A percentile compares a stretch with the other conserved stretches of the same genome.
These are phyloP conservation scores for Leptographium radiaticola DNA, from an alignment of 2,329 filamentous ascomycete genomes.

Conservation along the genomic window DNA sequence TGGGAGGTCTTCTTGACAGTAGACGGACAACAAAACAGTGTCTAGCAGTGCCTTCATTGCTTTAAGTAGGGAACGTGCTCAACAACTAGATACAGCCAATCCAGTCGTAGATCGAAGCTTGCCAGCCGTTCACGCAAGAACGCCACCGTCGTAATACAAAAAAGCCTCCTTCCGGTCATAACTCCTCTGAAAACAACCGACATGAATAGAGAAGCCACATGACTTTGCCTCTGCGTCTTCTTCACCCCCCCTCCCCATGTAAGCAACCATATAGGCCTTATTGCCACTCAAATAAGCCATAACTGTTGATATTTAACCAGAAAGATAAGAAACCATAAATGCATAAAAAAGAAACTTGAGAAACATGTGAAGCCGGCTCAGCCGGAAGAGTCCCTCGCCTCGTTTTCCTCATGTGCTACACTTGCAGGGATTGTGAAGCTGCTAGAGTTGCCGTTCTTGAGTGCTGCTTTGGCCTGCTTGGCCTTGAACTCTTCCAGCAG, in stretches of 20 bases:
- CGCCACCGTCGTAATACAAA: not conserved
- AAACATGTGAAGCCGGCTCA: not conserved
- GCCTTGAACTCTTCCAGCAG: conserved; percentile 36
- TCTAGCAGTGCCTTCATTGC: too few species aligned
- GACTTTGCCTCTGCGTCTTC: too few species aligned
- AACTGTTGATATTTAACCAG: too few species aligned
- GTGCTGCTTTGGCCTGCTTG: conserved; percentile 8
- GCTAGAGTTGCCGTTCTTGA: conserved; percentile 4
- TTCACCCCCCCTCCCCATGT: too few species aligned
- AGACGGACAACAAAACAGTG: too few species aligned
- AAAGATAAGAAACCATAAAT: too few species aligned
- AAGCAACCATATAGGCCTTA: too few species aligned
- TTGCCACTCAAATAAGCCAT: too few species aligned
- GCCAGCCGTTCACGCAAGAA: not conserved
- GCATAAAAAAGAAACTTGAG: not conserved
- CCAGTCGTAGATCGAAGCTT: too few species aligned
- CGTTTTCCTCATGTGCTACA: conserved; percentile 13
- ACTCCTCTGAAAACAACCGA: not conserved
- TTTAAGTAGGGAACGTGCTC: too few species aligned
- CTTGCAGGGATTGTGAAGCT: conserved; percentile 18
- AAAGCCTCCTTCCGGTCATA: not conserved
- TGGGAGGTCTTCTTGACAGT: too few species aligned
- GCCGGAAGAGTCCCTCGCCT: conserved; percentile 14
- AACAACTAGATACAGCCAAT: too few species aligned
- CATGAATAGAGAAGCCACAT: not conserved